phyloP scores from a whole-genome alignment of 495 filamentous ascomycete species.

The Aspergillus incahuasiensis region DNA sequence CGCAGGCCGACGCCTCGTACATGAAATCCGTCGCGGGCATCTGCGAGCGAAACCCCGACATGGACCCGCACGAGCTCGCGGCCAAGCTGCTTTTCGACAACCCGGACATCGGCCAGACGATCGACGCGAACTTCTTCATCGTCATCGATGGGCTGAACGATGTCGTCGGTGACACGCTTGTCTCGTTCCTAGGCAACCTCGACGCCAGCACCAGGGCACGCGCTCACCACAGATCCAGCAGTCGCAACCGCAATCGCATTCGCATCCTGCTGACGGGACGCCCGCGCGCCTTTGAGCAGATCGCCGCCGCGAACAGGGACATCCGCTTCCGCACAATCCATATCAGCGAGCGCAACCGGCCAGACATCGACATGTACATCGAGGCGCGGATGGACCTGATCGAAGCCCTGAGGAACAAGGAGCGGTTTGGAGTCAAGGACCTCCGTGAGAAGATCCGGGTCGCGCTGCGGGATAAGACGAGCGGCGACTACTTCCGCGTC shows the following conservation, averaged over 20 bases:
- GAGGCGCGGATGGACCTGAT: conserved; percentile 19
- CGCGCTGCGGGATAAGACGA: conserved; percentile 27
- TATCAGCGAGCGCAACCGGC: conserved; percentile 23
- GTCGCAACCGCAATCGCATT: too few species aligned
- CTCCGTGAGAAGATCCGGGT: conserved; percentile 28
- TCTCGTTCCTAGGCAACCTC: conserved; percentile 22
- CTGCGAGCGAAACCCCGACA: conserved; percentile 24
- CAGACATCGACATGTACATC: conserved; percentile 33
- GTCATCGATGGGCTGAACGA: conserved; percentile 31
- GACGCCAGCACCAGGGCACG: conserved; percentile 3
- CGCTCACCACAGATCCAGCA: conserved; percentile 8
- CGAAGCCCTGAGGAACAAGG: conserved; percentile 16
- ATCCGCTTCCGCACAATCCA: conserved; percentile 11
- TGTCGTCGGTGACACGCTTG: conserved; percentile 22
- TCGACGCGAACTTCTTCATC: conserved; percentile 32
- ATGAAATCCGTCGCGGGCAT: conserved; percentile 30
- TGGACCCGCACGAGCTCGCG: conserved; percentile 29
- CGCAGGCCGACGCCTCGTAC: conserved; percentile 31
- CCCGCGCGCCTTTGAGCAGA: conserved; percentile 15
- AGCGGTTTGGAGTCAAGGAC: conserved; percentile 22
- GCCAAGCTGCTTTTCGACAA: conserved; percentile 27
- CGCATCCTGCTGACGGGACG: conserved; percentile 17
- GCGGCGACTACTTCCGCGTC: conserved; percentile 34
- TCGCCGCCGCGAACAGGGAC: conserved; percentile 5
- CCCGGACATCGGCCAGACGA: conserved; percentile 19